Percentiles rank a stretch among this genome's conserved stretches.
Evolutionary conservation across 768 basidiomycete species (phyloP).

Genomic region (Austroboletus eburneus): DNA sequence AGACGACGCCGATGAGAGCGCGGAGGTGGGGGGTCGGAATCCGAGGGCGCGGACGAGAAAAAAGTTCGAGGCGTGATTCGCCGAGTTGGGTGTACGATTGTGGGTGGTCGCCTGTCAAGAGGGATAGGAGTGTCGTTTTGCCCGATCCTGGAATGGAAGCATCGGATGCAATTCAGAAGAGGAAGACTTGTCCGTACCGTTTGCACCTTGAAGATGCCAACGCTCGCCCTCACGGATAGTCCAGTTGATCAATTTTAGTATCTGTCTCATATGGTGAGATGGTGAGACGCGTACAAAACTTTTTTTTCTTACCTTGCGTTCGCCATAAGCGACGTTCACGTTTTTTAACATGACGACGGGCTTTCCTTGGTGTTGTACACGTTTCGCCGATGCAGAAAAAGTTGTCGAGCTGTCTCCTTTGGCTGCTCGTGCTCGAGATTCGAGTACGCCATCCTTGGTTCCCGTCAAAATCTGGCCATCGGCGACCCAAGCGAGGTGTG

Average conservation of each 20-base stretch:
- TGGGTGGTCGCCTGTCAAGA: constrained; percentile 93
- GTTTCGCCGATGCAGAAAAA: neutral
- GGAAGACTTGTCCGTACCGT: too few relatives aligned
- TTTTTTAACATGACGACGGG: constrained; percentile 58
- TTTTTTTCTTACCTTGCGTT: constrained; percentile 43
- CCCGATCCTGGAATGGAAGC: constrained; percentile 62
- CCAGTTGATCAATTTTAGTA: constrained; percentile 79
- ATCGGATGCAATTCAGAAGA: too few relatives aligned
- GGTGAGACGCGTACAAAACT: neutral
- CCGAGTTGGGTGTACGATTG: constrained; percentile 77
- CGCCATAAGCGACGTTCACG: constrained; percentile 68
- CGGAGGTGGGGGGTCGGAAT: too few relatives aligned
- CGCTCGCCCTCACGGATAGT: too few relatives aligned
- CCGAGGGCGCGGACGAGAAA: constrained; percentile 67
- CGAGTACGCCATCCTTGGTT: constrained; percentile 41
- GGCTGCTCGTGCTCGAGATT: constrained; percentile 6
- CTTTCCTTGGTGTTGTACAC: constrained; percentile 21
- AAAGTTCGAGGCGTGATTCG: constrained; percentile 47
- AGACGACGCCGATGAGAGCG: constrained; percentile 70
- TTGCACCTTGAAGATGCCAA: too few relatives aligned
- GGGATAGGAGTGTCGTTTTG: constrained; percentile 88
- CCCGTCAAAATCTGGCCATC: constrained; percentile 51
- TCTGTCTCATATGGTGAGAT: constrained; percentile 38
- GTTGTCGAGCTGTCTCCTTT: neutral
- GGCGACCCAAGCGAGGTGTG: constrained; percentile 57